Percentiles rank a stretch among this genome's conserved stretches.
Conservation (phyloP, 1,284 basidiomycete species). For the Sphaerobolus stellatus region DNA sequence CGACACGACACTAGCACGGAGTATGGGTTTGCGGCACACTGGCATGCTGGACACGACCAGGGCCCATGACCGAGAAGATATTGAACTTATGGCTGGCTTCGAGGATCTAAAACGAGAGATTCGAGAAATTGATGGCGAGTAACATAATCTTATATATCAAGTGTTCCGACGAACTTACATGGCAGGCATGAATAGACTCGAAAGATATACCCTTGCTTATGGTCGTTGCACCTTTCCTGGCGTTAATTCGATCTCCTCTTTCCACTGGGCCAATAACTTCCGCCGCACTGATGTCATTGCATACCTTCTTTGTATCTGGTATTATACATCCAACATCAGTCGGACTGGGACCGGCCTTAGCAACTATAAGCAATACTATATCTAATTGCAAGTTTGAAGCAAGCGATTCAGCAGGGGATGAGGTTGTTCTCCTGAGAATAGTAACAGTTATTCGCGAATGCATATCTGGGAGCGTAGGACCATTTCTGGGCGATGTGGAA, state of each 20-base stretch:
- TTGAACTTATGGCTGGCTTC: constrained; percentile 88
- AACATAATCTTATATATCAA: neutral
- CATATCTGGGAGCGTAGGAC: constrained; percentile 67
- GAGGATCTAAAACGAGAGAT: constrained; percentile 80
- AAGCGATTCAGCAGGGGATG: constrained; percentile 93
- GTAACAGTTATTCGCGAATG: constrained; percentile 89
- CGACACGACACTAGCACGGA: constrained; percentile 66
- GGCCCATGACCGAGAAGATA: constrained; percentile 45
- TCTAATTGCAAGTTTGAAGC: constrained; percentile 98
- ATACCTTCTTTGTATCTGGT: constrained; percentile 80
- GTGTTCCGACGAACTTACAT: neutral
- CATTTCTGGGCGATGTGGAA: constrained; percentile 82
- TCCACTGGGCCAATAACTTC: constrained; percentile 96
- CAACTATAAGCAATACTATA: constrained; percentile 85
- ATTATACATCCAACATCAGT: constrained; percentile 59
- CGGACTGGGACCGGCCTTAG: constrained; percentile 63
- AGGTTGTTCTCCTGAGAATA: constrained; percentile 91
- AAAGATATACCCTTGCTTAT: constrained; percentile 51
- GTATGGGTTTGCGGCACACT: constrained; percentile 69
- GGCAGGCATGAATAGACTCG: constrained; percentile 49
- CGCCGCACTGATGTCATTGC: constrained; percentile 82
- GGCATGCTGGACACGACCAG: constrained; percentile 46
- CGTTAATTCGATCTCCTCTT: constrained; percentile 87
- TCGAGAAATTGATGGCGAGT: constrained; percentile 70
- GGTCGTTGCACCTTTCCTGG: constrained; percentile 87